phyloP scores from a whole-genome alignment of 805 yeast genomes.

The Yamadazyma tumulicola region DNA sequence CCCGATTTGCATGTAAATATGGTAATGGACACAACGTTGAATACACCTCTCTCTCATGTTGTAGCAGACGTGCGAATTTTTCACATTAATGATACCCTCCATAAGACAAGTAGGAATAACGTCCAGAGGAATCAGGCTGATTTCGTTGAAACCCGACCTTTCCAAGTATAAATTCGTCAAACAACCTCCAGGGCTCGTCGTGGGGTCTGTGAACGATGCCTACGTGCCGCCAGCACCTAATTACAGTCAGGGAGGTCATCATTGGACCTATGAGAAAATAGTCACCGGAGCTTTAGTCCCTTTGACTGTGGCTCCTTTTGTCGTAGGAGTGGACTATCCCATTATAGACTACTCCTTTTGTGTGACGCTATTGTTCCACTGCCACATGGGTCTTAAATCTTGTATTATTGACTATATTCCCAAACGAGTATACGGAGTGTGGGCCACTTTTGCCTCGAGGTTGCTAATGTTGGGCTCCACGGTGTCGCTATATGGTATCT shows the following conservation, averaged over 20 bases:
- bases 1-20: too few species aligned
- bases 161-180: conserved; percentile 53
- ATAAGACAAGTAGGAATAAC: not conserved
- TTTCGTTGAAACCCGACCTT: conserved; percentile 41
- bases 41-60: not conserved
- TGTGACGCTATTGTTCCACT: conserved; percentile 66
- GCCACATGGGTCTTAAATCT: conserved; percentile 81
- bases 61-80: conserved; percentile 11
- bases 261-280: conserved; percentile 87
- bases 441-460: conserved; percentile 66
- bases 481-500: conserved; percentile 73
- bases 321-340: conserved; percentile 68
- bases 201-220: conserved; percentile 94
- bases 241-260: conserved; percentile 76
- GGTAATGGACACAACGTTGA: not conserved
- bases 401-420: conserved; percentile 95
- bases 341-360: conserved; percentile 70
- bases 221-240: conserved; percentile 60
- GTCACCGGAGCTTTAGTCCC: conserved; percentile 75
- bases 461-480: conserved; percentile 70
- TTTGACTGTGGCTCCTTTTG: conserved; percentile 68
- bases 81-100: too few species aligned
- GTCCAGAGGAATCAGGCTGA: conserved; percentile 9
- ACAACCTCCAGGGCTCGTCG: conserved; percentile 86
- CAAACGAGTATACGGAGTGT: conserved; percentile 72